Conservation (phyloP, 345 rosid genomes). For the Eucalyptus grandis region DNA sequence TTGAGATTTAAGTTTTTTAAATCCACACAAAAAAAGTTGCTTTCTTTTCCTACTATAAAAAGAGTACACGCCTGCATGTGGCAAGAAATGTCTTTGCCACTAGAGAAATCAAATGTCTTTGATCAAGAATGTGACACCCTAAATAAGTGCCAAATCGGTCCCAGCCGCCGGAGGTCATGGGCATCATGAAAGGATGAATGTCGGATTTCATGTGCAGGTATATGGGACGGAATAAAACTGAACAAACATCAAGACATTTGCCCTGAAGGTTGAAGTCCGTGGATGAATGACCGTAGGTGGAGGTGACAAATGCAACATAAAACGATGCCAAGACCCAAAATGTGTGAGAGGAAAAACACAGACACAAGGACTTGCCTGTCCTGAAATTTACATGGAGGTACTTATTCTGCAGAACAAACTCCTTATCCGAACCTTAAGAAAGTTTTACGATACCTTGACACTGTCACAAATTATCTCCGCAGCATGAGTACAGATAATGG, state of each 20-base stretch:
- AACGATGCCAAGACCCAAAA: neutral
- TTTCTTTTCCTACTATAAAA: too few relatives aligned
- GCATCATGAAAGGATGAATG: too few relatives aligned
- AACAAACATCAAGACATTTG: neutral
- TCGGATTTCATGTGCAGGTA: neutral
- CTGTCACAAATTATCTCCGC: neutral
- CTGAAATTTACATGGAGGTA: neutral
- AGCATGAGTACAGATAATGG: neutral
- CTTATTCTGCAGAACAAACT: neutral
- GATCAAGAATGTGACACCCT: too few relatives aligned
- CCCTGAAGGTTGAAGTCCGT: neutral
- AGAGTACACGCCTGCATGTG: too few relatives aligned
- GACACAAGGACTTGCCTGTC: neutral
- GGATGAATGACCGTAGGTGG: neutral
- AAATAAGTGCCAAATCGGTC: too few relatives aligned
- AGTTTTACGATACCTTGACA: neutral
- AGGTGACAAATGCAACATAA: neutral
- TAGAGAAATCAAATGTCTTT: too few relatives aligned
- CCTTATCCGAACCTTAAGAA: neutral
- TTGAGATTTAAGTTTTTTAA: too few relatives aligned
- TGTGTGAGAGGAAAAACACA: neutral
- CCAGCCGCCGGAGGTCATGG: too few relatives aligned
- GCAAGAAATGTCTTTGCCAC: too few relatives aligned
- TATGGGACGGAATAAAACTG: neutral
- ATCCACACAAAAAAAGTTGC: too few relatives aligned